These are phyloP conservation scores for Salisapilia sapeloensis DNA, from an alignment of 352 stramenopile species.

Conservation along the genomic window DNA sequence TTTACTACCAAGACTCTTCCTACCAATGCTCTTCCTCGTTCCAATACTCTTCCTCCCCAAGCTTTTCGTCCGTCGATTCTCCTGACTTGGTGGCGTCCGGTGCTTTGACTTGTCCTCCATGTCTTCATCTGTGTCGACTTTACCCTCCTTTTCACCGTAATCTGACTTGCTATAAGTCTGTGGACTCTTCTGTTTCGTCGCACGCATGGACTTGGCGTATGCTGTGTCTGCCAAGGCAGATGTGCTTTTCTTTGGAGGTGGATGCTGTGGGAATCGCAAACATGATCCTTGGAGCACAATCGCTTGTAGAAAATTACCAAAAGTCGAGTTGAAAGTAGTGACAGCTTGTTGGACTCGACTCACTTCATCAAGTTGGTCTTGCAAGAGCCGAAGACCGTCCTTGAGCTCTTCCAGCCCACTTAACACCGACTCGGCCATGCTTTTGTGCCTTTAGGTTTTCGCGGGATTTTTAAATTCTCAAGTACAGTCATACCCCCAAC, in stretches of 20 bases:
- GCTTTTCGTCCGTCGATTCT: not conserved
- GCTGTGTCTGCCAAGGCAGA: not conserved
- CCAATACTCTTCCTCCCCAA: not conserved
- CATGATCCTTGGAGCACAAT: constrained; percentile 66
- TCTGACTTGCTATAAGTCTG: too few species aligned
- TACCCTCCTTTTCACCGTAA: too few species aligned
- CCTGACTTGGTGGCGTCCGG: not conserved
- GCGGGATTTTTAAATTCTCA: not conserved
- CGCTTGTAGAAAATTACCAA: constrained; percentile 55
- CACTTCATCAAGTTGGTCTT: constrained; percentile 50
- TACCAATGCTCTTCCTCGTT: constrained; percentile 1
- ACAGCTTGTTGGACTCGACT: constrained; percentile 47
- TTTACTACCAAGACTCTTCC: not conserved
- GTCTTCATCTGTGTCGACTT: too few species aligned
- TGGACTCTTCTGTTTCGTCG: not conserved
- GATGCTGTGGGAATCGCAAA: constrained; percentile 28
- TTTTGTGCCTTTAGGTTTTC: too few species aligned
- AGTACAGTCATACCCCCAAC: not conserved
- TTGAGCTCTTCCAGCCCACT: constrained; percentile 39
- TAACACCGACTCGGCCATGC: constrained; percentile 20
- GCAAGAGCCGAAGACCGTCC: constrained; percentile 38
- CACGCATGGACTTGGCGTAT: not conserved
- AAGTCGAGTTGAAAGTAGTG: constrained; percentile 53
- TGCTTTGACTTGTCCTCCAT: not conserved
- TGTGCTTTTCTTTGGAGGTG: constrained; percentile 2